Evolutionary conservation across 2,329 filamentous ascomycete species (phyloP).

Genomic region (Cladosporium velox): DNA sequence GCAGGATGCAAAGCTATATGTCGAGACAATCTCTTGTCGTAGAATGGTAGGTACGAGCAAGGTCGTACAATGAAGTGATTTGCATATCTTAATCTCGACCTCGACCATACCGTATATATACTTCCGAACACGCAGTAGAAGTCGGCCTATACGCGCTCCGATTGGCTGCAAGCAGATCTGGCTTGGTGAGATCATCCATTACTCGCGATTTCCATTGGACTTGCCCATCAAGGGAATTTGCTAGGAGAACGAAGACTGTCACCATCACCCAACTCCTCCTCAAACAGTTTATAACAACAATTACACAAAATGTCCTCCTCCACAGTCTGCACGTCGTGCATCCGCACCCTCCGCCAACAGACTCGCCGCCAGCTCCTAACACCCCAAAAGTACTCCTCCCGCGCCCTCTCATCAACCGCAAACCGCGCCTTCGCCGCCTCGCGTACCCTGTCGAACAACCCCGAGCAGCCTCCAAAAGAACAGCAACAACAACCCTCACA

Average conservation of each 20-base stretch:
- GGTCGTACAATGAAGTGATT: too few relatives aligned
- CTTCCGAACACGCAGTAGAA: background rate
- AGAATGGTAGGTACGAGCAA: too few relatives aligned
- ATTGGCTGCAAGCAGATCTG: constrained; percentile 1
- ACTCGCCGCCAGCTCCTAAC: constrained; percentile 18
- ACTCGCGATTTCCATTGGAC: background rate
- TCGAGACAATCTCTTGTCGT: too few relatives aligned
- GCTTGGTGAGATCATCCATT: background rate
- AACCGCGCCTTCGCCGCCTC: constrained; percentile 19
- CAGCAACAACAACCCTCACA: constrained; percentile 21
- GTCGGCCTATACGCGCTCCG: background rate
- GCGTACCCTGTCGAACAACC: background rate
- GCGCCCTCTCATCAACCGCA: constrained; percentile 16
- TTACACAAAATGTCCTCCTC: too few relatives aligned
- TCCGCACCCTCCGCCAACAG: constrained; percentile 29
- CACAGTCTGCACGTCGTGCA: constrained; percentile 29
- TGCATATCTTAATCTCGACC: too few relatives aligned
- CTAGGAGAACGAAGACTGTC: background rate
- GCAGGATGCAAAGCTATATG: too few relatives aligned
- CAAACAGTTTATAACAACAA: too few relatives aligned
- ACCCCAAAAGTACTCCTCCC: constrained; percentile 16
- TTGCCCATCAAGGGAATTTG: constrained; percentile 1
- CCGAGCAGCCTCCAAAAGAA: constrained; percentile 14
- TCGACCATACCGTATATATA: too few relatives aligned
- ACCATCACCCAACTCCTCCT: too few relatives aligned